phyloP scores from a whole-genome alignment of 2,329 filamentous ascomycete species.

The Coniella vitis region DNA sequence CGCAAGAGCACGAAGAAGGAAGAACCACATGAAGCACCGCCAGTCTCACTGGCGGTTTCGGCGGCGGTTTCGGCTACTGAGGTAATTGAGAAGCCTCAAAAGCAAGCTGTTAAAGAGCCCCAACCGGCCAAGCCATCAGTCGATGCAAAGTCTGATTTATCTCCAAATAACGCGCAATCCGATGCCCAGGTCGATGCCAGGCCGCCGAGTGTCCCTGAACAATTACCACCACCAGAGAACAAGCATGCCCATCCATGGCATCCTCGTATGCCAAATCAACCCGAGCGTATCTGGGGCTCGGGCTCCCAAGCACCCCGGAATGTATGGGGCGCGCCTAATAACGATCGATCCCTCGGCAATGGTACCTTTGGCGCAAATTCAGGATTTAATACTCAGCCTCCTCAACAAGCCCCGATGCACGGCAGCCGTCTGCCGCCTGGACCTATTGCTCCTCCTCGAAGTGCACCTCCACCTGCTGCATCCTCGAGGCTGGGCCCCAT shows the following conservation, averaged over 20 bases:
- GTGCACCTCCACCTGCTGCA: conserved; percentile 19
- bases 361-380: conserved; percentile 58
- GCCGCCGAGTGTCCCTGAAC: conserved; percentile 1
- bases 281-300: conserved; percentile 46
- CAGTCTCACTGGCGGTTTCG: conserved; percentile 26
- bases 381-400: conserved; percentile 36
- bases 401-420: conserved; percentile 27
- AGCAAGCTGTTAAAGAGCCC: conserved; percentile 12
- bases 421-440: conserved; percentile 31
- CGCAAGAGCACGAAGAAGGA: conserved; percentile 52
- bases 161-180: conserved; percentile 15
- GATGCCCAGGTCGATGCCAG: conserved; percentile 14
- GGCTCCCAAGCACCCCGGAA: conserved; percentile 45
- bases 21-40: conserved; percentile 34
- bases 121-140: conserved; percentile 19
- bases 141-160: conserved; percentile 12
- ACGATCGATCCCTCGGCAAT: conserved; percentile 66
- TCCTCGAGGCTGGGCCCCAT: conserved; percentile 21
- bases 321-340: conserved; percentile 70
- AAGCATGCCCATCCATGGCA: conserved; percentile 32
- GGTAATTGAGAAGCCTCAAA: not conserved
- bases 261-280: conserved; percentile 28
- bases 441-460: conserved; percentile 34
- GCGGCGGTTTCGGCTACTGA: conserved; percentile 21
- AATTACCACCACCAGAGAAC: conserved; percentile 21